Base-by-base conservation (phyloP, 192 early-diverging fungal genomes). In the Podila epigama region DNA sequence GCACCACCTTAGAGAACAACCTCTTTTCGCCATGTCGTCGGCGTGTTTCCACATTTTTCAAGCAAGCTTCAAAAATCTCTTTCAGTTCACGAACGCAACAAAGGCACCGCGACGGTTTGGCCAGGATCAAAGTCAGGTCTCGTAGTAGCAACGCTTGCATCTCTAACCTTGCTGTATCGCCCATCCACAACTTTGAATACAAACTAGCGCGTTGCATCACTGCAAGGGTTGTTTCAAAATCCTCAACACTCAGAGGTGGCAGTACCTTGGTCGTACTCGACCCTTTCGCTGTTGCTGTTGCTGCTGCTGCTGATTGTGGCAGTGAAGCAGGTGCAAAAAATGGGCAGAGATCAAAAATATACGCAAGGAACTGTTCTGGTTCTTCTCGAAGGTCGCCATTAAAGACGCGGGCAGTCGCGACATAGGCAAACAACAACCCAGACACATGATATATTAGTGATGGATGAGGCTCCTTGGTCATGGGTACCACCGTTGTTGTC, bases 221-320 rank as follows among this genome's bases (percentile, higher is more conserved):
- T 5, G 73, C 73, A 33, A 77, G 54, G 2, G 73, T 64, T 18
- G 73, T 77, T 48, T 77, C 73, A 60, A 77, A 77, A 12, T 68
- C 66, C 29, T 77, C 53, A 11, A 77, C 73, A 25, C 64, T 62
- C 4, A 27, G n/a, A 20, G 18, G 53, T 11, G 37, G 9, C 15
- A 29, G 27, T 20, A 22, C 33, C 35, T 25, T 53, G 27, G 59
- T 12, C 1, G 60, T 31, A 29, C 13, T 18, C 22, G 53, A 22
- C n/a, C 22, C 20, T 18, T 37, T 25, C 32, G 52, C 18, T 1
- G 25, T 36, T 27, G 48, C 4, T 13, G n/a, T 31, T 18, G 58
- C 42, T 29, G 4, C 16, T 5, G 48, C 2, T 1, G 64, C 27
- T n/a, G 57, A 0, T 7, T 51, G 32, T 51, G 64, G 59, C 1